Conservation (phyloP, 805 yeast genomes). For the Ascoidea tarda region DNA sequence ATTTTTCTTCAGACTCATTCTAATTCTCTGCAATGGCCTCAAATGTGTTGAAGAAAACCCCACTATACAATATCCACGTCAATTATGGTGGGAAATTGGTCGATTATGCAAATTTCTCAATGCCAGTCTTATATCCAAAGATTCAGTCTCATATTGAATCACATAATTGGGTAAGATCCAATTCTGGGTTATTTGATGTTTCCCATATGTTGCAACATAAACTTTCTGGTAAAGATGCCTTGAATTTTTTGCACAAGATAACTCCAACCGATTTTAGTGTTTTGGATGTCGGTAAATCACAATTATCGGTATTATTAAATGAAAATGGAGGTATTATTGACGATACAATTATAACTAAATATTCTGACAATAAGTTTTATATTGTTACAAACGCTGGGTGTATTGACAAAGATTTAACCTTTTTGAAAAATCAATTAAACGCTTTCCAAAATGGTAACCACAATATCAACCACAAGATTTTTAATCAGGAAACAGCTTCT, state of each 20-base stretch:
- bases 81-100: conserved; percentile 81
- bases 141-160: conserved; percentile 85
- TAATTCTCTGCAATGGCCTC: conserved; percentile 9
- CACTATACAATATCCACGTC: conserved; percentile 69
- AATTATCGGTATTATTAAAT: conserved; percentile 62
- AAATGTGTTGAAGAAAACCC: conserved; percentile 41
- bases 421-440: conserved; percentile 38
- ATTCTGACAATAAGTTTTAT: conserved; percentile 48
- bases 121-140: conserved; percentile 76
- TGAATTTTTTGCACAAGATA: conserved; percentile 54
- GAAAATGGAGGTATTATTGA: conserved; percentile 87
- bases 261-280: conserved; percentile 78
- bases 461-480: conserved; percentile 15
- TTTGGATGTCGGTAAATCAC: conserved; percentile 44
- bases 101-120: conserved; percentile 89
- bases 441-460: conserved; percentile 20
- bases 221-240: conserved; percentile 54
- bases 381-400: conserved; percentile 96
- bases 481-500: conserved; percentile 21
- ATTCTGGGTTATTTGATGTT: conserved; percentile 90
- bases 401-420: conserved; percentile 62
- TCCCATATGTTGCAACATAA: conserved; percentile 95
- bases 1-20: too few relatives aligned
- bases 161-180: conserved; percentile 82
- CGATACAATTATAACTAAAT: conserved; percentile 76